Conservation (phyloP, 23 red algal species). For the Gracilaria gracilis region DNA sequence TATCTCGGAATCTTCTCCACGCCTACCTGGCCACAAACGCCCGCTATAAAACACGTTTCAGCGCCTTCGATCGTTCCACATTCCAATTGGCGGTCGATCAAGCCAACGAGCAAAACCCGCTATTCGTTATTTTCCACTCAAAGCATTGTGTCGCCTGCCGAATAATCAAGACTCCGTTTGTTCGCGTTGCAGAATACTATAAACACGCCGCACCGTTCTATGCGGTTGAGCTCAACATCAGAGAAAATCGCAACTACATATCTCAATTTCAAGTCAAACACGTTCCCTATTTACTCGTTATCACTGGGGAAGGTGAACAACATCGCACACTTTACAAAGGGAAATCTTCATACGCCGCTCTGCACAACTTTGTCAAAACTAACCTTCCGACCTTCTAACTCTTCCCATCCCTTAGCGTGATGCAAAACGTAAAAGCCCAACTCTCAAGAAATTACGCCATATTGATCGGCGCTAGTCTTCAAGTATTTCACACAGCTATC, state of each 20-base stretch:
- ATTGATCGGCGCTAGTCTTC: not conserved
- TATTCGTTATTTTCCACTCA: constrained; percentile 24
- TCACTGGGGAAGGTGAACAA: not conserved
- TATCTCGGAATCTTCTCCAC: constrained; percentile 7
- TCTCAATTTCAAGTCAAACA: constrained; percentile 17
- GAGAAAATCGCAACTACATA: not conserved
- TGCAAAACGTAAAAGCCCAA: not conserved
- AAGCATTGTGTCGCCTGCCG: constrained; percentile 23
- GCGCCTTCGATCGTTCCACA: not conserved
- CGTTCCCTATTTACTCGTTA: constrained; percentile 12
- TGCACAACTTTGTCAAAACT: constrained; percentile 1
- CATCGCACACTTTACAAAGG: not conserved
- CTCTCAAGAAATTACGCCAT: not conserved
- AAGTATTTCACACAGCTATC: not conserved
- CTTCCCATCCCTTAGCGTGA: not conserved
- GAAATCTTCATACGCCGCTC: not conserved
- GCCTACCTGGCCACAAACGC: not conserved
- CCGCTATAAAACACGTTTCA: not conserved
- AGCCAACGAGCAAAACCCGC: not conserved
- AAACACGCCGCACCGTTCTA: not conserved
- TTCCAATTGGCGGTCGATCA: constrained; percentile 13
- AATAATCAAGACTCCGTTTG: not conserved
- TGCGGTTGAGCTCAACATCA: not conserved
- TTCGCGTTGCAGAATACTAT: constrained; percentile 3
- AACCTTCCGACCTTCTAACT: constrained; percentile 21